Conservation (phyloP, 148 eudicot species). For the Persicaria tinctoria region DNA sequence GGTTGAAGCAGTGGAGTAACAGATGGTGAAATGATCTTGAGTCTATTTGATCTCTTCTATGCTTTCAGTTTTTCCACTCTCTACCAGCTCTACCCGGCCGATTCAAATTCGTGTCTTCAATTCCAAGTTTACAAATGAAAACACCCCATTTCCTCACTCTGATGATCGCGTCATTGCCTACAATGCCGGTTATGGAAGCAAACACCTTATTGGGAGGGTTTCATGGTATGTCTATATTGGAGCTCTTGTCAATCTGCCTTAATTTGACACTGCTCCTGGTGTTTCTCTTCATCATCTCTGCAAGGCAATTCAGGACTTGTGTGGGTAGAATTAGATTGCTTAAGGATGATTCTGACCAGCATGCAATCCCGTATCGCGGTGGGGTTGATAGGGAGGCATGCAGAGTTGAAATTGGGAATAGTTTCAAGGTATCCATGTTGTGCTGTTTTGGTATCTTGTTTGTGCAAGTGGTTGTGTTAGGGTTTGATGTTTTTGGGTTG, state of each 20-base stretch:
- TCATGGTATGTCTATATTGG: slow-evolving; percentile 46
- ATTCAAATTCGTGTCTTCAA: slow-evolving; percentile 14
- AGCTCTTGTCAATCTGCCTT: slow-evolving; percentile 53
- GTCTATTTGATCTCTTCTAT: slow-evolving; percentile 23
- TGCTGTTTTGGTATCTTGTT: slow-evolving; percentile 81
- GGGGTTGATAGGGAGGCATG: slow-evolving; percentile 40
- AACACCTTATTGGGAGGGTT: slow-evolving; percentile 24
- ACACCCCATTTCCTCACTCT: slow-evolving; percentile 25
- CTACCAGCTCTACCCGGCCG: slow-evolving; percentile 6
- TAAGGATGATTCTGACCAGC: slow-evolving; percentile 50
- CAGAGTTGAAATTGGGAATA: slow-evolving; percentile 40
- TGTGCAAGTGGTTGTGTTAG: slow-evolving; percentile 53
- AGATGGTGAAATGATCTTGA: slow-evolving; percentile 61
- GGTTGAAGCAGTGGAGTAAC: slow-evolving; percentile 19
- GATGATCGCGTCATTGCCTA: slow-evolving; percentile 15
- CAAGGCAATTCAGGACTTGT: slow-evolving; percentile 44
- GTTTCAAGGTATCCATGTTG: slow-evolving; percentile 49
- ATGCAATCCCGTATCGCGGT: slow-evolving; percentile 25
- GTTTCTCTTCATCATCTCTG: slow-evolving; percentile 56
- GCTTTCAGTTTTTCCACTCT: background rate
- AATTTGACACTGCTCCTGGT: slow-evolving; percentile 60
- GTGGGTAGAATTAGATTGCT: slow-evolving; percentile 47
- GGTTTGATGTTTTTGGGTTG: slow-evolving; percentile 55
- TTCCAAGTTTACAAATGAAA: slow-evolving; percentile 25
- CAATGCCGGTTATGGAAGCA: slow-evolving; percentile 13